Conservation (phyloP, 2,329 filamentous ascomycete genomes). For the Aspergillus spinulosporus region DNA sequence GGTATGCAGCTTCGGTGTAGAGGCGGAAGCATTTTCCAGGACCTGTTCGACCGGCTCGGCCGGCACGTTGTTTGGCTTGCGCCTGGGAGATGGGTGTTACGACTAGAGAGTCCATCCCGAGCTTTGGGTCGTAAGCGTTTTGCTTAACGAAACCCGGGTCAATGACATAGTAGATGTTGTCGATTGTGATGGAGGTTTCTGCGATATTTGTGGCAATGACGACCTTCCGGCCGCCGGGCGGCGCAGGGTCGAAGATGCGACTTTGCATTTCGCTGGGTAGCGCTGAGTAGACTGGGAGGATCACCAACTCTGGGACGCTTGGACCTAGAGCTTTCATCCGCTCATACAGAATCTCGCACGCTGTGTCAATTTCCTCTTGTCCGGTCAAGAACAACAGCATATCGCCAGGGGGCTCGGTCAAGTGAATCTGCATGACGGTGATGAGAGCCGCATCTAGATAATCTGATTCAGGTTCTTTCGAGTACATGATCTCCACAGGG, state of each 20-base stretch:
- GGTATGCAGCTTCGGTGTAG: slow-evolving; percentile 92
- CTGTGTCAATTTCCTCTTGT: slow-evolving; percentile 95
- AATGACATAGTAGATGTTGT: slow-evolving; percentile 95
- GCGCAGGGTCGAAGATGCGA: slow-evolving; percentile 90
- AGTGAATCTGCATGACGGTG: slow-evolving; percentile 96
- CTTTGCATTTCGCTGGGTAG: slow-evolving; percentile 92
- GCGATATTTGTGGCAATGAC: slow-evolving; percentile 98
- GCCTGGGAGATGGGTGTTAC: slow-evolving; percentile 97
- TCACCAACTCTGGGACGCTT: slow-evolving; percentile 85
- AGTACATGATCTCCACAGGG: slow-evolving; percentile 95
- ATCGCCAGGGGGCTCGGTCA: slow-evolving; percentile 88
- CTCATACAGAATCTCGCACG: slow-evolving; percentile 88
- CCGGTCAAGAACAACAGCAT: slow-evolving; percentile 97
- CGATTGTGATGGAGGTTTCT: slow-evolving; percentile 96
- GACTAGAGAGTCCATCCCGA: slow-evolving; percentile 95
- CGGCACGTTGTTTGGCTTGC: slow-evolving; percentile 90
- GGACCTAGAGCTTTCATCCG: slow-evolving; percentile 94
- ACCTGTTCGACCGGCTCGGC: slow-evolving; percentile 88
- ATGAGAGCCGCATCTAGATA: slow-evolving; percentile 93
- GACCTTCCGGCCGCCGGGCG: slow-evolving; percentile 82
- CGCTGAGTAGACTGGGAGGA: slow-evolving; percentile 93
- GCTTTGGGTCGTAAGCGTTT: slow-evolving; percentile 92
- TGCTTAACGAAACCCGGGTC: slow-evolving; percentile 98
- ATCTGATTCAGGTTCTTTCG: slow-evolving; percentile 89
- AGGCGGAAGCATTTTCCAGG: slow-evolving; percentile 94